A percentile compares a stretch with the other conserved stretches of the same genome.
Conservation (phyloP, 352 stramenopile genomes). For the Phytophthora cactorum region DNA sequence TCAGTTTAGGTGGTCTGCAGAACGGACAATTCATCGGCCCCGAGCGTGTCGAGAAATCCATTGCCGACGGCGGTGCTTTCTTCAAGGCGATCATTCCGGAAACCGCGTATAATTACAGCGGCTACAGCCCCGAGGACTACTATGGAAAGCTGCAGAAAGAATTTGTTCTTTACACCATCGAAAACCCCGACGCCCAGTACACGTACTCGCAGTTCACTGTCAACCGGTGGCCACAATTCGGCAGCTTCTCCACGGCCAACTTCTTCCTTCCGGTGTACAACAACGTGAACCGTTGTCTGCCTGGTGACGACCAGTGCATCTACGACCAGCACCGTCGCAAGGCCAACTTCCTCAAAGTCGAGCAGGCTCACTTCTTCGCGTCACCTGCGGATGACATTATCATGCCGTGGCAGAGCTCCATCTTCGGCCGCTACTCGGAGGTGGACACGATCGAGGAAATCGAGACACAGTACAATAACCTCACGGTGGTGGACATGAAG, state of each 20-base stretch:
- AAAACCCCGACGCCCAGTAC: constrained; percentile 36
- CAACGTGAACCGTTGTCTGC: constrained; percentile 33
- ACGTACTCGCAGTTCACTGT: constrained; percentile 39
- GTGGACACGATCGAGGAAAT: constrained; percentile 27
- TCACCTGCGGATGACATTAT: constrained; percentile 46
- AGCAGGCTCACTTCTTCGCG: constrained; percentile 48
- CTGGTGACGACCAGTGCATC: constrained; percentile 23
- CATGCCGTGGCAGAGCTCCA: constrained; percentile 47
- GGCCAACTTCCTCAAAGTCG: constrained; percentile 46
- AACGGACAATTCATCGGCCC: constrained; percentile 59
- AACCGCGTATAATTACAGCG: constrained; percentile 32
- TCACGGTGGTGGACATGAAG: constrained; percentile 39
- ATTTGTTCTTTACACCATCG: constrained; percentile 37
- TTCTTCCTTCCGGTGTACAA: constrained; percentile 48
- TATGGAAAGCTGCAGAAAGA: constrained; percentile 47
- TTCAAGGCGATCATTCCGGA: constrained; percentile 22
- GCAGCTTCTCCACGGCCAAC: constrained; percentile 33
- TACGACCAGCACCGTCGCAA: constrained; percentile 40
- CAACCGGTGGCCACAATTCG: constrained; percentile 36
- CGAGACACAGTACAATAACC: constrained; percentile 26
- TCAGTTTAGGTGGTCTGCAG: constrained; percentile 46
- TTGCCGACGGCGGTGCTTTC: not conserved
- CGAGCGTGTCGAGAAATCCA: constrained; percentile 23
- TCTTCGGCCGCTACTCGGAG: constrained; percentile 50
- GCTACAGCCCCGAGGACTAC: constrained; percentile 22